phyloP scores from a whole-genome alignment of 805 yeast genomes.

The Candida quercuum region DNA sequence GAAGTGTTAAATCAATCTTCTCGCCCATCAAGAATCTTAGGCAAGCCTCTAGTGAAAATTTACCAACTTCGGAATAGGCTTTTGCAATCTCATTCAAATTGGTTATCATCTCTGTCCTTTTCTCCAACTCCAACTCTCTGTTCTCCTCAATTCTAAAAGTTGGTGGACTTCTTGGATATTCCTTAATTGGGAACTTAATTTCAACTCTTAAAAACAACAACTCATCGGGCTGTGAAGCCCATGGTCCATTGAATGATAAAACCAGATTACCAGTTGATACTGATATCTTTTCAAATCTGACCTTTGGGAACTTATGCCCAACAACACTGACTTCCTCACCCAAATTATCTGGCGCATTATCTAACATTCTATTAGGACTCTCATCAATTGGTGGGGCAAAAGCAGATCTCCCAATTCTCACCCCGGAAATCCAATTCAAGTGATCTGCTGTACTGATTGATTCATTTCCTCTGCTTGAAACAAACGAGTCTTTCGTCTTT shows the following conservation, averaged over 20 bases:
- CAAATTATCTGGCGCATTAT: slow-evolving; percentile 50
- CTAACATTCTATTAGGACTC: slow-evolving; percentile 31
- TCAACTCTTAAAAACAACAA: slow-evolving; percentile 63
- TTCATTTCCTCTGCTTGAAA: slow-evolving; percentile 35
- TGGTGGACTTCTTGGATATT: slow-evolving; percentile 65
- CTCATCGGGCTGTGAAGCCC: slow-evolving; percentile 42
- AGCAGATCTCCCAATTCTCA: slow-evolving; percentile 44
- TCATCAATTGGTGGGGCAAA: slow-evolving; percentile 22
- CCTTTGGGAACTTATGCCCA: slow-evolving; percentile 84
- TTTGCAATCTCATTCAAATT: slow-evolving; percentile 51
- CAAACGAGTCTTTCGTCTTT: slow-evolving; percentile 34
- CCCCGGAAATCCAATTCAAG: slow-evolving; percentile 91
- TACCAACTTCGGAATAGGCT: slow-evolving; percentile 49
- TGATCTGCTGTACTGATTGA: slow-evolving; percentile 48
- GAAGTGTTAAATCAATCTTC: slow-evolving; percentile 41
- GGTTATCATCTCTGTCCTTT: slow-evolving; percentile 44
- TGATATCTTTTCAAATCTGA: slow-evolving; percentile 80
- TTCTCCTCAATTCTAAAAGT: slow-evolving; percentile 72
- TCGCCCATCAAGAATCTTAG: slow-evolving; percentile 80
- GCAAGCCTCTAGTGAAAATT: slow-evolving; percentile 77
- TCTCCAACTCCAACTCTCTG: slow-evolving; percentile 51
- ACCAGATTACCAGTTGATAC: slow-evolving; percentile 80
- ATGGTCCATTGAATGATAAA: slow-evolving; percentile 76
- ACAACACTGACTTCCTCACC: slow-evolving; percentile 90
- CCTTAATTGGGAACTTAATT: slow-evolving; percentile 56